Evolutionary conservation across 2,329 filamentous ascomycete species (phyloP), one percentile per base, ranked within the genome.

Genomic region (Chaetoscypha palmicola): DNA sequence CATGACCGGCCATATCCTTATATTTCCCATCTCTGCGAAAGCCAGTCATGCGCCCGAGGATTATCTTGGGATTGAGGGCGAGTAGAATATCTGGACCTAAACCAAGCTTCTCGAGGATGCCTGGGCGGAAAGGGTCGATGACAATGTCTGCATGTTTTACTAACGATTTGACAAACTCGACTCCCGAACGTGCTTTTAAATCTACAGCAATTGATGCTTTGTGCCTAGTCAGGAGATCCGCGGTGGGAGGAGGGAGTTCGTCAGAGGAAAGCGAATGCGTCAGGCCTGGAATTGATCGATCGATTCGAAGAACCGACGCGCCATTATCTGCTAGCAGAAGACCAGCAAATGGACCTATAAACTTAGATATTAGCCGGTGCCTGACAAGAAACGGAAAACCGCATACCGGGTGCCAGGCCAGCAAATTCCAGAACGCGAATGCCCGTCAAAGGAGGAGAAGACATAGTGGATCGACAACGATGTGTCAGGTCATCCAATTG

Each of bases 41-140:
- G 0, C 91, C 91, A 2, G 89, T 92, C 76, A 97, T 83, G 31
- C 91, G 81, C 5, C 77, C 88, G 45, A 94, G 80, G 42, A 97
- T 79, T 2, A 97, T 68, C 0, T 81, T 71, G 9, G 82, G 83
- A 63, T 96, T 95, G 14, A 76, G 60, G 19, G 66, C 68, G 21
- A 79, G 68, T 5, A 96, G 71, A 0, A 76, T 72, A 5, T 71
- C 65, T 0, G 91, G 91, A 0, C 79, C 81, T 1, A 97, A 76
- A 0, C 84, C 84, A 8, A 91, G 77, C 40, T 83, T 85, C 66
- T 97, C 91, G 2, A 97, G 75, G 1, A 96, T 87, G 26, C 89
- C 88, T 0, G 91, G 91, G 0, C 91, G 85, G 70, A 89, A 97
- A 0, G 92, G 91, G 63, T 97, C 92, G 63, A 97, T 92, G 21